Evolutionary conservation across 495 filamentous ascomycete species (phyloP), one percentile per base, ranked within the genome.

Genomic region (Talaromyces proteolyticus): DNA sequence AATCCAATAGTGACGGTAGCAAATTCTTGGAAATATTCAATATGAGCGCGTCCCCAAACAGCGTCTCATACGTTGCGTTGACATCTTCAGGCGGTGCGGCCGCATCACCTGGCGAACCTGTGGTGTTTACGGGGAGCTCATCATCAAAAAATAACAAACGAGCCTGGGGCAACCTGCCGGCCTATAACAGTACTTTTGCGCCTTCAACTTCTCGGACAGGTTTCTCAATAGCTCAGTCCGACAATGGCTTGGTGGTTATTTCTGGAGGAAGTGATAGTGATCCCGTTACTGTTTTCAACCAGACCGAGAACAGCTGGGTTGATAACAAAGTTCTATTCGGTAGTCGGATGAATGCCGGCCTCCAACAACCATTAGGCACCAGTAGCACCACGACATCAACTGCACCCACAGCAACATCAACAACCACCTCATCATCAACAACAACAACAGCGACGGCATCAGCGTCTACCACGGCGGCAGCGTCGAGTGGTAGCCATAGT

Each of bases 21-120:
- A 93, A 90, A 61, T 74, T 89, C n/a, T 70, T 97, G 11, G 79
- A 91, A 54, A 79, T 79, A 1, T 97, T 91, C 61, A 81, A 96
- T 59, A 80, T 92, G 75, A 77, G 70, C 11, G 72, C 72, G 10
- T 82, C 80, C 3, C 91, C 94, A n/a, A 93, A 95, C 61, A 60
- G 70, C 7, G 87, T 96, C 39, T 78, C 79, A 17, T 81, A 84
- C 45, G 75, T 80, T 4, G 76, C 84, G 6, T 57, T 95, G 12
- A 53, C 83, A 55, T 61, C 68, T 51, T 52, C 82, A 55, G 55
- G 71, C 67, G 66, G 69, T 19, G 57, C 61, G 10, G 54, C 70
- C 2, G 50, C 67, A 21, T 52, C 54, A 29, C 63, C 71, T 21
- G 73, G 63, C 22, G 52, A 61, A 46, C 51, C 57, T 8, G 60